Percentiles rank a stretch among this genome's conserved stretches.
phyloP scores from a whole-genome alignment of 169 alveolate genomes.

The Theileria sp. region DNA sequence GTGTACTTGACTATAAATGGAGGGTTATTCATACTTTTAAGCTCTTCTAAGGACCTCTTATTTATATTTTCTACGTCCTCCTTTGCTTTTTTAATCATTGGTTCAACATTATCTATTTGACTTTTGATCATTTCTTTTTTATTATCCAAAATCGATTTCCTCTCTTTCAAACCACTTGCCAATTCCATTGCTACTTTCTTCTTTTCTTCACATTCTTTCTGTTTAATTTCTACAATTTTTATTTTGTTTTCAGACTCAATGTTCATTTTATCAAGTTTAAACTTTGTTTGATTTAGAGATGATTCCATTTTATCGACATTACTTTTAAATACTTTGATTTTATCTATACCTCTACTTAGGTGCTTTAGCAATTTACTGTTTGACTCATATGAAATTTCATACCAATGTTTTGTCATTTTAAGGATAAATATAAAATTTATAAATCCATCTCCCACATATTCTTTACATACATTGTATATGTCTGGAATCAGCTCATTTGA shows the following conservation, averaged over 20 bases:
- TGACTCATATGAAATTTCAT: slow-evolving; percentile 87
- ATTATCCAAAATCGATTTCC: slow-evolving; percentile 83
- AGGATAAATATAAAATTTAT: slow-evolving; percentile 95
- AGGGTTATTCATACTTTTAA: slow-evolving; percentile 91
- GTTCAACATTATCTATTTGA: slow-evolving; percentile 93
- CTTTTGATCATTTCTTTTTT: slow-evolving; percentile 85
- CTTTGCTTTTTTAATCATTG: slow-evolving; percentile 92
- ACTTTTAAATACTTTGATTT: slow-evolving; percentile 88
- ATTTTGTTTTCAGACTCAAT: slow-evolving; percentile 92
- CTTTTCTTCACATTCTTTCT: slow-evolving; percentile 91
- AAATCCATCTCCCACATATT: slow-evolving; percentile 76
- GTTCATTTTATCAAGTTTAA: slow-evolving; percentile 89
- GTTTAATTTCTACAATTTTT: slow-evolving; percentile 90
- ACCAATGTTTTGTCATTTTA: slow-evolving; percentile 89
- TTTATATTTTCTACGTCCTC: slow-evolving; percentile 90
- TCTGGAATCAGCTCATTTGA: slow-evolving; percentile 83
- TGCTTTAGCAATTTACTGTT: slow-evolving; percentile 91
- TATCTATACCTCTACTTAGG: slow-evolving; percentile 92
- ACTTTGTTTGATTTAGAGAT: slow-evolving; percentile 85
- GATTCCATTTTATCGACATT: slow-evolving; percentile 89
- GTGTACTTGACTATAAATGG: slow-evolving; percentile 93
- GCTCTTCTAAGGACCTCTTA: slow-evolving; percentile 83
- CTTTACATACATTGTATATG: slow-evolving; percentile 70
- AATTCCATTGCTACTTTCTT: slow-evolving; percentile 86
- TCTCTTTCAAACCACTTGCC: slow-evolving; percentile 86